Evolutionary conservation across 345 rosid species (phyloP), one percentile per base, ranked within the genome.

Genomic region (Brassica juncea): DNA sequence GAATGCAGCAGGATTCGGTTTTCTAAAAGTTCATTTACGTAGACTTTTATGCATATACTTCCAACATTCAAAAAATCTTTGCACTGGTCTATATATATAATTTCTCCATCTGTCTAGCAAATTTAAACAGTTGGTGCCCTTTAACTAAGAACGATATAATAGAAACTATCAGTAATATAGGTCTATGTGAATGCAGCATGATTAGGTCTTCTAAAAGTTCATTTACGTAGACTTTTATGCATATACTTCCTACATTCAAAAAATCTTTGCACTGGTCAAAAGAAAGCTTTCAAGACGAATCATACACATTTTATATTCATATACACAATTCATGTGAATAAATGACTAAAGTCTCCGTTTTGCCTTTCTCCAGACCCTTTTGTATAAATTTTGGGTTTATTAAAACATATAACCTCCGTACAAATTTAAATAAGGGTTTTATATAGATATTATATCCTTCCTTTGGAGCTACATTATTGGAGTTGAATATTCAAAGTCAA

Each of bases 381-480:
- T 16, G 34, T 14, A 23, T 57, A 49, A 31, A 61, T 0, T 61
- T 61, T 61, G 32, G 16, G 16, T 61, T 61, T 61, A 15, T 19
- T 32, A 14, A 19, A 78, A 66, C 61, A 57, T 3, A 47, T 47
- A 47, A 47, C 55, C 55, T 47, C 55, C 55, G 4, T 47, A 47
- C 15, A 47, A 12, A 4, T 47, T 47, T 30, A 30, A 57, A 63
- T 14, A 79, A n/a, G 37, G 55, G 16, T 47, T 44, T 44, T 44
- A 42, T 10, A 10, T 4, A 78, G 9, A 28, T 66, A 65, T 44
- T n/a, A 7, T n/a, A 7, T n/a, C 55, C 39, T 35, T 39, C 5
- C 57, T 59, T 80, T 80, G 70, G 82, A 75, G 75, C 54, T 74
- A 25, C 75, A 75, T 75, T 70, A 80, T 61, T 75, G 72, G 71